Percentiles rank a stretch among this genome's conserved stretches.
Evolutionary conservation across 805 yeast genomes (phyloP).

Genomic region (Brettanomyces naardenensis): DNA sequence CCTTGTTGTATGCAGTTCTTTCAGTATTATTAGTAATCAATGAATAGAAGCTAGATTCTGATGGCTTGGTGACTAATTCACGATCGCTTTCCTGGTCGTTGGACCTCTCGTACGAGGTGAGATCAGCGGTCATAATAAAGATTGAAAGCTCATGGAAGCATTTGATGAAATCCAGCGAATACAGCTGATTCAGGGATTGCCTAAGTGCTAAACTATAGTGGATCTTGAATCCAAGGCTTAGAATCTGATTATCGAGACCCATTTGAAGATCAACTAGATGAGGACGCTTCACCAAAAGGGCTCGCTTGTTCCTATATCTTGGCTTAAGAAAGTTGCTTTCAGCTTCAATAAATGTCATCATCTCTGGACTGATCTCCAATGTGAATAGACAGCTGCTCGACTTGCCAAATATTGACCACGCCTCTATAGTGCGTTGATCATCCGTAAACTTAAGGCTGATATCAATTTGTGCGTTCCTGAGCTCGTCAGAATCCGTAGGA

Average conservation of each 20-base stretch:
- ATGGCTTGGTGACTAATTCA: conserved; percentile 10
- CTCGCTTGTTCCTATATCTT: not conserved
- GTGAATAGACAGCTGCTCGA: not conserved
- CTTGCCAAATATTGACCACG: not conserved
- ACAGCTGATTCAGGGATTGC: conserved; percentile 12
- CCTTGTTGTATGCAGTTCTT: conserved; percentile 7
- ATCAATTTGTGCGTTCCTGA: not conserved
- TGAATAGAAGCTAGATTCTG: conserved; percentile 37
- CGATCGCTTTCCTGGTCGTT: conserved; percentile 1
- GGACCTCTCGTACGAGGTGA: conserved; percentile 19
- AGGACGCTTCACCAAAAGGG: not conserved
- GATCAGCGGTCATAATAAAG: conserved; percentile 8
- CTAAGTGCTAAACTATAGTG: conserved; percentile 9
- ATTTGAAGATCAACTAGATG: not conserved
- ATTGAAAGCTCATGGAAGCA: conserved; percentile 11
- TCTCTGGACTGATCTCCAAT: not conserved
- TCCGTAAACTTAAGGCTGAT: not conserved
- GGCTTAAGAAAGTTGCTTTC: conserved; percentile 1
- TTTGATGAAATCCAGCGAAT: conserved; percentile 13
- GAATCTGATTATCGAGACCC: not conserved
- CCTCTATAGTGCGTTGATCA: not conserved
- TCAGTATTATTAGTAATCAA: conserved; percentile 39
- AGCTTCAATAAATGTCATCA: not conserved
- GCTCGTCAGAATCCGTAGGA: not conserved
- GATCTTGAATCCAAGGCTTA: conserved; percentile 6